Evolutionary conservation across 2,329 filamentous ascomycete genomes (phyloP).

Genomic region (Colletotrichum australisinense): DNA sequence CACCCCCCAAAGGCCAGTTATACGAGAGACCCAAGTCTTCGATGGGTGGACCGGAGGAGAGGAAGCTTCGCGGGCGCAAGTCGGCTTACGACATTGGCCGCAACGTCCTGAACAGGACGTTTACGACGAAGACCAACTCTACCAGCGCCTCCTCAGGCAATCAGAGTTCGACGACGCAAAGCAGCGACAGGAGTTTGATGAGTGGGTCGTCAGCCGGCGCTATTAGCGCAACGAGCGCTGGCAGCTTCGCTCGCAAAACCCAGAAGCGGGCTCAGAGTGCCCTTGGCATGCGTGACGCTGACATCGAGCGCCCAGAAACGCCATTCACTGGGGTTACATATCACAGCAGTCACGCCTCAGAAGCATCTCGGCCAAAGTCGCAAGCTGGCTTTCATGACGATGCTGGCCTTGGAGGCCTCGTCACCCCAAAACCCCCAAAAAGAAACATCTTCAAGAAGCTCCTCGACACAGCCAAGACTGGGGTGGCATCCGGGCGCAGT

Average conservation of each 20-base stretch:
- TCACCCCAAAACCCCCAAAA: slow-evolving; percentile 81
- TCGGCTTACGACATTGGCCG: slow-evolving; percentile 83
- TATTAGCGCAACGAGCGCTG: slow-evolving; percentile 95
- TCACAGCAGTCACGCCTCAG: slow-evolving; percentile 85
- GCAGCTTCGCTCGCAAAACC: slow-evolving; percentile 86
- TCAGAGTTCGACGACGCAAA: slow-evolving; percentile 79
- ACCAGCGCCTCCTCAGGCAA: slow-evolving; percentile 82
- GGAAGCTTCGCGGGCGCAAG: slow-evolving; percentile 72
- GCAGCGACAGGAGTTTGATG: slow-evolving; percentile 89
- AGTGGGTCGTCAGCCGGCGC: slow-evolving; percentile 90
- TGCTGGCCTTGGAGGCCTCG: slow-evolving; percentile 81
- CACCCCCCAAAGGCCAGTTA: slow-evolving; percentile 67
- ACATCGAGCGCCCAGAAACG: slow-evolving; percentile 67
- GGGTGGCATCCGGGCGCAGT: slow-evolving; percentile 88
- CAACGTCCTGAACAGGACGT: slow-evolving; percentile 78
- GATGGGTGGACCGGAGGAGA: slow-evolving; percentile 56
- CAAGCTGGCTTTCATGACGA: slow-evolving; percentile 76
- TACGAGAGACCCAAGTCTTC: slow-evolving; percentile 70
- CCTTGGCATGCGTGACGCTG: slow-evolving; percentile 69
- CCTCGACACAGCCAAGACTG: slow-evolving; percentile 92
- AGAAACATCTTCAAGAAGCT: slow-evolving; percentile 96
- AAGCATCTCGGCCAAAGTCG: slow-evolving; percentile 71
- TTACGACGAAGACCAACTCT: slow-evolving; percentile 87
- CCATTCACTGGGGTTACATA: slow-evolving; percentile 86
- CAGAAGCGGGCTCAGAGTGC: slow-evolving; percentile 72